Evolutionary conservation across 805 yeast genomes (phyloP).

Genomic region (Lipomyces sp.): DNA sequence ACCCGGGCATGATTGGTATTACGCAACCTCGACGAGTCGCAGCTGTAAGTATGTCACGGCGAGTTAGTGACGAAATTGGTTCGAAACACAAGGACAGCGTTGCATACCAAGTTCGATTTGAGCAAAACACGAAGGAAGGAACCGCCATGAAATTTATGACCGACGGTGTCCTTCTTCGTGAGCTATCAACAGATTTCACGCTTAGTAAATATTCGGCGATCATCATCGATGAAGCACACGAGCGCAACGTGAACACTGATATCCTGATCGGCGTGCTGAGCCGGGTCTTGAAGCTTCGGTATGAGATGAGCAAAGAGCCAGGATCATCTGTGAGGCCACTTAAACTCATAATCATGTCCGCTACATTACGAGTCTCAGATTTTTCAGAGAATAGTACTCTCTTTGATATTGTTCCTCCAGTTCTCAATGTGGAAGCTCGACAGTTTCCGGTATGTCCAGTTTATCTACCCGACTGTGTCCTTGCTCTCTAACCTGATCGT

Average conservation of each 20-base stretch:
- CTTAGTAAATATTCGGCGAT: slow-evolving; percentile 82
- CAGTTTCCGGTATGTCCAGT: slow-evolving; percentile 65
- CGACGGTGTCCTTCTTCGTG: slow-evolving; percentile 90
- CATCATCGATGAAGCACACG: slow-evolving; percentile 97
- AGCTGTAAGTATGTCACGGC: slow-evolving; percentile 85
- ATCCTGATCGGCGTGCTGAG: slow-evolving; percentile 93
- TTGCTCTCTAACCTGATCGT: neutral
- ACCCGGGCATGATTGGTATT: slow-evolving; percentile 93
- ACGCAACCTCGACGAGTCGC: slow-evolving; percentile 97
- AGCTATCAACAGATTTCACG: slow-evolving; percentile 86
- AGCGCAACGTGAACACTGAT: slow-evolving; percentile 93
- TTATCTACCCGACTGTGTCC: too few species aligned
- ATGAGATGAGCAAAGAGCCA: slow-evolving; percentile 46
- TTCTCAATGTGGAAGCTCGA: slow-evolving; percentile 86
- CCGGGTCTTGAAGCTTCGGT: slow-evolving; percentile 76
- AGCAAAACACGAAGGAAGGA: slow-evolving; percentile 62
- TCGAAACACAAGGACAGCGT: slow-evolving; percentile 66
- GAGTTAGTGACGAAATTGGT: slow-evolving; percentile 79
- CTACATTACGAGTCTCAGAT: slow-evolving; percentile 91
- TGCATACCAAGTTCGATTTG: slow-evolving; percentile 83
- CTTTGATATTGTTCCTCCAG: slow-evolving; percentile 78
- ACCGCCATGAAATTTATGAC: slow-evolving; percentile 89
- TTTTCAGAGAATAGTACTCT: slow-evolving; percentile 79
- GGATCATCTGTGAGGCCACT: slow-evolving; percentile 61
- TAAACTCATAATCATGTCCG: slow-evolving; percentile 93